Evolutionary conservation across 2,329 filamentous ascomycete genomes (phyloP).

Genomic region (Cryoendolithus antarcticus): DNA sequence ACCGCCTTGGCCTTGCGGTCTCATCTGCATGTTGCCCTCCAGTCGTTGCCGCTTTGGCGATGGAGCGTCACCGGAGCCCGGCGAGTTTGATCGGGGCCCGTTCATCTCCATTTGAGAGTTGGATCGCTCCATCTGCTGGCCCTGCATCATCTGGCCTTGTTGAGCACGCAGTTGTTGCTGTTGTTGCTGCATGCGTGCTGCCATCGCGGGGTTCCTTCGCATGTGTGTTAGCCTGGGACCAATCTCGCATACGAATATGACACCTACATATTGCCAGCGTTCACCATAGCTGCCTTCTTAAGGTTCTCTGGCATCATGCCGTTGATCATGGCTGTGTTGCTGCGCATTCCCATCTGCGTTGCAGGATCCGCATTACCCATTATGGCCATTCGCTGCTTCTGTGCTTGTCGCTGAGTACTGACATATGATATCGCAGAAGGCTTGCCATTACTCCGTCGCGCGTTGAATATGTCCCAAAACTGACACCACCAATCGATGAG

Average conservation of each 20-base stretch:
- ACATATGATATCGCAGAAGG: conserved; percentile 19
- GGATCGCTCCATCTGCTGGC: conserved; percentile 70
- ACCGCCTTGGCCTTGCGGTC: conserved; percentile 31
- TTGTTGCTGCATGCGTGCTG: conserved; percentile 2
- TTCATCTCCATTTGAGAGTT: conserved; percentile 78
- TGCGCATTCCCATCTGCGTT: conserved; percentile 47
- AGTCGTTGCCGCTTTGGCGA: conserved; percentile 85
- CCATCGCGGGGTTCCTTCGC: conserved; percentile 16
- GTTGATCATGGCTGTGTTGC: conserved; percentile 9
- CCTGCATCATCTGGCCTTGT: conserved; percentile 56
- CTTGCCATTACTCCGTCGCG: conserved; percentile 50
- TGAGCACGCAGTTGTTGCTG: conserved; percentile 43
- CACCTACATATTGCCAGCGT: conserved; percentile 15
- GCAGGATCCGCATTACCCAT: conserved; percentile 55
- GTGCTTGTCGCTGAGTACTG: conserved; percentile 58
- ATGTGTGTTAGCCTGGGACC: neutral
- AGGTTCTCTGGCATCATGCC: conserved; percentile 43
- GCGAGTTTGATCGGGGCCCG: conserved; percentile 67
- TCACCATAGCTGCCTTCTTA: conserved; percentile 11
- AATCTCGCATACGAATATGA: neutral
- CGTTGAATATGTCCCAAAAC: conserved; percentile 92
- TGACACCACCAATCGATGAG: conserved; percentile 96
- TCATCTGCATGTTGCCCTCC: conserved; percentile 64
- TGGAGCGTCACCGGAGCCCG: conserved; percentile 69
- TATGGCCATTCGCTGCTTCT: conserved; percentile 53